Percentiles rank a stretch among this genome's conserved stretches.
phyloP scores from a whole-genome alignment of 2,329 filamentous ascomycete species.

The Venturia effusa region DNA sequence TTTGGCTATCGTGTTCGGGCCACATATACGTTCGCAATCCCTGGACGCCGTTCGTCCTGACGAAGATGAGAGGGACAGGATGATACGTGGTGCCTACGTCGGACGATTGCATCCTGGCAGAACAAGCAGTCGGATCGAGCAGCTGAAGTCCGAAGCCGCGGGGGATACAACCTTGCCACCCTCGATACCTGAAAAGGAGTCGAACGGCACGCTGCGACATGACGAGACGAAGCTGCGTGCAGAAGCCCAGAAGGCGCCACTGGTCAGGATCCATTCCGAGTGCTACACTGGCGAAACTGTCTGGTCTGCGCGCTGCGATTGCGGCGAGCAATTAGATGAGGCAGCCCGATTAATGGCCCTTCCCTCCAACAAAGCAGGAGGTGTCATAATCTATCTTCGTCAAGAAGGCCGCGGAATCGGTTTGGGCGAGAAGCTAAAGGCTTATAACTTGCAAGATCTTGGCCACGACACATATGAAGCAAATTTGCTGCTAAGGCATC shows the following conservation, averaged over 20 bases:
- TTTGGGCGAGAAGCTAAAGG: conserved; percentile 89
- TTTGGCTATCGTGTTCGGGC: conserved; percentile 91
- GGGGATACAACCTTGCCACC: conserved; percentile 16
- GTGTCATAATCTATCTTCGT: conserved; percentile 88
- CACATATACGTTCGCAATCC: conserved; percentile 61
- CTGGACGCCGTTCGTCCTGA: conserved; percentile 62
- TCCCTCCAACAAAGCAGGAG: conserved; percentile 51
- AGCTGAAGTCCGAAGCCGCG: conserved; percentile 30
- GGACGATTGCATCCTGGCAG: conserved; percentile 80
- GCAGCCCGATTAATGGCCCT: conserved; percentile 86
- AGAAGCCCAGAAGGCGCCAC: conserved; percentile 39
- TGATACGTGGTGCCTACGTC: conserved; percentile 89
- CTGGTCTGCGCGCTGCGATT: conserved; percentile 96
- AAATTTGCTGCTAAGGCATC: conserved; percentile 81
- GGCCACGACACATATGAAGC: conserved; percentile 97
- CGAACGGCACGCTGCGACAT: background rate
- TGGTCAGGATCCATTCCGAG: conserved; percentile 94
- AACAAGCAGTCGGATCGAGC: conserved; percentile 59
- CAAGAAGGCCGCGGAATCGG: conserved; percentile 96
- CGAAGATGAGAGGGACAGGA: conserved; percentile 79
- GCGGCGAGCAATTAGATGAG: conserved; percentile 94
- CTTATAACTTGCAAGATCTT: conserved; percentile 93
- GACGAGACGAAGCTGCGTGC: background rate
- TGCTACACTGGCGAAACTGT: conserved; percentile 98
- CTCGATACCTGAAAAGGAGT: conserved; percentile 14